These are phyloP conservation scores for Backusella parvicylindrica DNA, from an alignment of 192 early-diverging fungal species.

Conservation along the genomic window DNA sequence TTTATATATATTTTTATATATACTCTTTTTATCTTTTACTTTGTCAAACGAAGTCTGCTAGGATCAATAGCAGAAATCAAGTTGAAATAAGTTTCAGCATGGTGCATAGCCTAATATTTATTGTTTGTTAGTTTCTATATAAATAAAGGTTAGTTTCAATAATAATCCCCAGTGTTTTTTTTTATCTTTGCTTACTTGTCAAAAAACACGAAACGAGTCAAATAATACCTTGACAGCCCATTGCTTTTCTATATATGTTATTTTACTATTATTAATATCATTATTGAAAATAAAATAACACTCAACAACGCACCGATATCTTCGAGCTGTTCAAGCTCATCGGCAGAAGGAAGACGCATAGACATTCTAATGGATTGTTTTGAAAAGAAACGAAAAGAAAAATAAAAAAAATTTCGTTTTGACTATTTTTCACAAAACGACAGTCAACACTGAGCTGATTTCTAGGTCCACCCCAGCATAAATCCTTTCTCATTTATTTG, in stretches of 20 bases:
- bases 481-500: too few species aligned
- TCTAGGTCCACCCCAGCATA: too few species aligned
- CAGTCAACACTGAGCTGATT: too few species aligned
- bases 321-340: constrained; percentile 69
- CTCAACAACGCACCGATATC: too few species aligned
- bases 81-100: constrained; percentile 93
- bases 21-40: constrained; percentile 33
- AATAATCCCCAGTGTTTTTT: too few species aligned
- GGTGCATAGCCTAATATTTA: constrained; percentile 84
- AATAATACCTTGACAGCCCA: constrained; percentile 79
- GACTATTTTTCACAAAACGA: too few species aligned
- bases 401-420: neutral
- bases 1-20: neutral
- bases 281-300: neutral
- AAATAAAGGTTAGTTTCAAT: neutral
- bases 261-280: neutral
- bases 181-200: neutral
- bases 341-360: constrained; percentile 70
- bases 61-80: constrained; percentile 69
- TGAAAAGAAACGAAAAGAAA: neutral
- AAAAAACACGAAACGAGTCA: neutral
- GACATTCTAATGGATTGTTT: neutral
- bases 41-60: constrained; percentile 76
- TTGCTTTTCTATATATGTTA: constrained; percentile 69
- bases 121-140: neutral